Conservation (phyloP, 106 monocot genomes). For the Cymbidium sinense region DNA sequence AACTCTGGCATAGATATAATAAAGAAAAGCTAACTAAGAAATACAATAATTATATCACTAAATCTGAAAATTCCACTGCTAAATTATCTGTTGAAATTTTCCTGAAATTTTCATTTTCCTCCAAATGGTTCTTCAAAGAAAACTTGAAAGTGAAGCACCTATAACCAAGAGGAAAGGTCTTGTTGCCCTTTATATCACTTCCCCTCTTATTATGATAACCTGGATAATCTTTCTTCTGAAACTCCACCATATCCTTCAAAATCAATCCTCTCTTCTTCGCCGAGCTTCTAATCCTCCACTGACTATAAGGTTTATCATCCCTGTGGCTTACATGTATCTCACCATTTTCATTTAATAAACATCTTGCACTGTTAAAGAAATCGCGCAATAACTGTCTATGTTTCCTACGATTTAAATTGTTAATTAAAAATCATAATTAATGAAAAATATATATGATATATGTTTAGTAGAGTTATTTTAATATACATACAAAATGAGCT, state of each 20-base stretch:
- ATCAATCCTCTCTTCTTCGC: slow-evolving; percentile 12
- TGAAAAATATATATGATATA: no score
- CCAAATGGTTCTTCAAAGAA: neutral
- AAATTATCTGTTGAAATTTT: no score
- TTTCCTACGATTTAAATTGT: neutral
- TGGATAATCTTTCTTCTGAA: slow-evolving; percentile 10
- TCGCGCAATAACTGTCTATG: slow-evolving; percentile 3
- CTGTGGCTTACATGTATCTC: neutral
- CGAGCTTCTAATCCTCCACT: slow-evolving; percentile 12
- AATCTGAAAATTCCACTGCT: no score
- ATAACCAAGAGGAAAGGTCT: slow-evolving; percentile 14
- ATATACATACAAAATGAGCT: no score
- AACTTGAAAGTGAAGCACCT: slow-evolving; percentile 17
- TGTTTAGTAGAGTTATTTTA: no score
- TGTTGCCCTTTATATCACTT: slow-evolving; percentile 11
- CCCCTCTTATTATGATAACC: slow-evolving; percentile 26
- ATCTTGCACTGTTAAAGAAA: neutral
- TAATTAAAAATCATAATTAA: neutral
- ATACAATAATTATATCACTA: no score
- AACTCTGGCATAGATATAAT: no score
- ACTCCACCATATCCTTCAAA: slow-evolving; percentile 10
- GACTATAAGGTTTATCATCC: slow-evolving; percentile 14
- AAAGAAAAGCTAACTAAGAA: no score
- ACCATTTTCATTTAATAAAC: neutral
- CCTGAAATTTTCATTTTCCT: neutral